Conservation (phyloP, 192 early-diverging fungal species). For the Linnemannia schmuckeri region DNA sequence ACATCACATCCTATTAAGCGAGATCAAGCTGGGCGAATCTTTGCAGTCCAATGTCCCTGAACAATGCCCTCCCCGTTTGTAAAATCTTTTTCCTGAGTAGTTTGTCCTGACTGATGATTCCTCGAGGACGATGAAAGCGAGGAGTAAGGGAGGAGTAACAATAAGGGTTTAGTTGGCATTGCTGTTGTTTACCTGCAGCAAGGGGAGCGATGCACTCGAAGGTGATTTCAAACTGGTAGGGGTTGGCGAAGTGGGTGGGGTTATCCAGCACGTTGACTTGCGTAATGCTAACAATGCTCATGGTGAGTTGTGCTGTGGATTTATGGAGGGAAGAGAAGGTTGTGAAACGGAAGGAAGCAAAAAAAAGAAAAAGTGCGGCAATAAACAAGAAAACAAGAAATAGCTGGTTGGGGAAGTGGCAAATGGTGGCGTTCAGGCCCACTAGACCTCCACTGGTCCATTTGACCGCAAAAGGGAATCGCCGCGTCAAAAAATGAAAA, state of each 20-base stretch:
- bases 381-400: background rate
- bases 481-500: background rate
- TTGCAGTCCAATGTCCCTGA: background rate
- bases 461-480: background rate
- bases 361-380: background rate
- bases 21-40: background rate
- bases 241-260: slow-evolving; percentile 82
- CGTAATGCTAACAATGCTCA: slow-evolving; percentile 86
- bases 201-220: slow-evolving; percentile 94
- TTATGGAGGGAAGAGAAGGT: too few species aligned
- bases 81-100: too few species aligned
- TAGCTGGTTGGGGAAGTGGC: background rate
- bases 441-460: background rate
- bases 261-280: slow-evolving; percentile 91
- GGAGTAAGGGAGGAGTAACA: background rate
- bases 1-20: background rate
- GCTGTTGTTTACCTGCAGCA: slow-evolving; percentile 75
- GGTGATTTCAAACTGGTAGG: slow-evolving; percentile 95
- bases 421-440: slow-evolving; percentile 12
- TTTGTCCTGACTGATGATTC: background rate
- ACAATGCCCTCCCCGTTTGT: background rate
- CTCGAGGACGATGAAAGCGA: background rate
- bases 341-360: background rate
- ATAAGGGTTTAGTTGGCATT: background rate
- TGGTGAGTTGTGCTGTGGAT: slow-evolving; percentile 36